phyloP scores from a whole-genome alignment of 2,329 filamentous ascomycete genomes.

The Xylariomycetidae sp. region DNA sequence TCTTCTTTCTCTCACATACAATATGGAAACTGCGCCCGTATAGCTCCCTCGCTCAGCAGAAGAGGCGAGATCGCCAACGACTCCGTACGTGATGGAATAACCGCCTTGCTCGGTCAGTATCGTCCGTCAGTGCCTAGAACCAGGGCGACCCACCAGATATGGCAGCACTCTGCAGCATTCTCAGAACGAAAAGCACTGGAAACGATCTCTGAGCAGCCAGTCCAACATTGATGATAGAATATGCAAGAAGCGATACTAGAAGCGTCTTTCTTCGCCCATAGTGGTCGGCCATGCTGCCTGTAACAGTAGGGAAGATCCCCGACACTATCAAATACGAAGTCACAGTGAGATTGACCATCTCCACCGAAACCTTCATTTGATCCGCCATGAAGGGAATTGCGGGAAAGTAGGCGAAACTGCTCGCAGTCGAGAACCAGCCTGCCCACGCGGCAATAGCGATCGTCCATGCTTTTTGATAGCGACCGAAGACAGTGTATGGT shows the following conservation, averaged over 20 bases:
- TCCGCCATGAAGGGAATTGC: slow-evolving; percentile 6
- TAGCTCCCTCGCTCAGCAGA: slow-evolving; percentile 12
- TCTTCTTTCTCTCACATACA: not conserved
- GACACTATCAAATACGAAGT: slow-evolving; percentile 10
- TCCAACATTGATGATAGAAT: slow-evolving; percentile 10
- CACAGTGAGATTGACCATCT: slow-evolving; percentile 13
- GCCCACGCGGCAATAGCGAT: slow-evolving; percentile 6
- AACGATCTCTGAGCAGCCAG: slow-evolving; percentile 9
- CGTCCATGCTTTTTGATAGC: no score
- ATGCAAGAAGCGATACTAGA: slow-evolving; percentile 6
- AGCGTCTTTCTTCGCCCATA: slow-evolving; percentile 8
- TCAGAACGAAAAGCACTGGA: slow-evolving; percentile 8
- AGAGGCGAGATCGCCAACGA: slow-evolving; percentile 9
- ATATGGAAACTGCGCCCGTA: slow-evolving; percentile 7
- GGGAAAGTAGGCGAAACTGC: slow-evolving; percentile 12
- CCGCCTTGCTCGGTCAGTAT: no score
- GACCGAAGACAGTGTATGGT: no score
- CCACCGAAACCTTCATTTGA: slow-evolving; percentile 6
- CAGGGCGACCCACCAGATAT: no score
- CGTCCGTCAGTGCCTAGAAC: no score
- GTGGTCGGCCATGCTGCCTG: slow-evolving; percentile 9
- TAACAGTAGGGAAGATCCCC: slow-evolving; percentile 6
- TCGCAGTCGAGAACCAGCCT: slow-evolving; percentile 7
- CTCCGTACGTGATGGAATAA: slow-evolving; percentile 11
- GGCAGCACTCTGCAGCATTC: slow-evolving; percentile 12